Percentiles rank a stretch among this genome's conserved stretches.
These are phyloP conservation scores for Colletotrichum simmondsii DNA, from an alignment of 2,329 filamentous ascomycete genomes.

Conservation along the genomic window DNA sequence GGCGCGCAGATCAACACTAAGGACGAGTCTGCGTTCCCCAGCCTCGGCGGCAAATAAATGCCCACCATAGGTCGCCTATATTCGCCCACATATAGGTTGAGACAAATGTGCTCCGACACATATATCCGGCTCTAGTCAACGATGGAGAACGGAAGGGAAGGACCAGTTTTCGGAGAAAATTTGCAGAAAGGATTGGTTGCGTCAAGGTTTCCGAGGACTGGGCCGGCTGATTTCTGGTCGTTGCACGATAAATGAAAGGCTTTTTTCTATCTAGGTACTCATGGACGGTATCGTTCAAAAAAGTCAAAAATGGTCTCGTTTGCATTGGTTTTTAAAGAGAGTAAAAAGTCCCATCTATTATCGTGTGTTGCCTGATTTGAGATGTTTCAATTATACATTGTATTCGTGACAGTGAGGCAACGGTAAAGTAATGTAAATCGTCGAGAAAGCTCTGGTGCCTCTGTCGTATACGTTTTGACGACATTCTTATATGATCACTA, in stretches of 20 bases:
- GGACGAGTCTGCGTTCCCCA: slow-evolving; percentile 70
- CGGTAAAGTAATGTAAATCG: too few species aligned
- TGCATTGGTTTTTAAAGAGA: slow-evolving; percentile 24
- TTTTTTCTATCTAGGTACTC: slow-evolving; percentile 35
- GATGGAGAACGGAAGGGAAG: slow-evolving; percentile 33
- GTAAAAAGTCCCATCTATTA: background rate
- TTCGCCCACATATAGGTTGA: slow-evolving; percentile 28
- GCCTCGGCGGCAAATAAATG: slow-evolving; percentile 65
- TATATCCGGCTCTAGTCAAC: slow-evolving; percentile 33
- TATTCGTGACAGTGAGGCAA: too few species aligned
- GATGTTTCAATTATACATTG: background rate
- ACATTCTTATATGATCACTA: too few species aligned
- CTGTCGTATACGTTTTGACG: too few species aligned
- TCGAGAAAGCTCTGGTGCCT: too few species aligned
- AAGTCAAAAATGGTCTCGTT: slow-evolving; percentile 35
- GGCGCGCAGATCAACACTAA: slow-evolving; percentile 65
- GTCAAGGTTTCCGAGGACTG: slow-evolving; percentile 34
- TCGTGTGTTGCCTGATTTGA: background rate
- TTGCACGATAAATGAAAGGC: slow-evolving; percentile 36
- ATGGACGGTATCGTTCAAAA: slow-evolving; percentile 35
- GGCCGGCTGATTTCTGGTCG: slow-evolving; percentile 35
- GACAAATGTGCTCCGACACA: slow-evolving; percentile 32
- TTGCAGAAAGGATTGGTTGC: slow-evolving; percentile 32
- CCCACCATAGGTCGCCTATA: slow-evolving; percentile 22
- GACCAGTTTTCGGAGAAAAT: slow-evolving; percentile 33